Percentiles rank a stretch among this genome's conserved stretches.
Evolutionary conservation across 805 yeast species (phyloP).

Genomic region (Cyberlindnera xylosilytica): DNA sequence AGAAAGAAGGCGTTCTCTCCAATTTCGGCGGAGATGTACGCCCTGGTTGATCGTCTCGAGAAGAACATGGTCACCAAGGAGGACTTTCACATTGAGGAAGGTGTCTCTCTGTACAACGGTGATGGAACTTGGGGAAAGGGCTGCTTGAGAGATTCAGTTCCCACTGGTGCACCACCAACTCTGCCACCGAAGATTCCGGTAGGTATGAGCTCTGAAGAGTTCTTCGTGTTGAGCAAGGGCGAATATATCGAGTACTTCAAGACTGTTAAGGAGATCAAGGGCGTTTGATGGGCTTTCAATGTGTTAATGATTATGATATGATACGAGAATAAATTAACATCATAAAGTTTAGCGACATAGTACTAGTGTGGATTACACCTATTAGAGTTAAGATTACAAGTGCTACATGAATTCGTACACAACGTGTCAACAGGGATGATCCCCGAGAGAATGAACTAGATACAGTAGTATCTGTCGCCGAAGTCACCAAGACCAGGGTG

Average conservation of each 20-base stretch:
- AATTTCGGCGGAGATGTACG: constrained; percentile 20
- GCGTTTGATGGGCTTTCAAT: constrained; percentile 3
- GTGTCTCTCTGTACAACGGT: constrained; percentile 26
- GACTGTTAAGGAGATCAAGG: constrained; percentile 3
- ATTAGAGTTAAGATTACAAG: neutral
- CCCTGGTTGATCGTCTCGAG: constrained; percentile 21
- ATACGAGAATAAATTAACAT: too few relatives aligned
- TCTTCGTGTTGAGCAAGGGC: constrained; percentile 16
- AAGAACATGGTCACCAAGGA: constrained; percentile 13
- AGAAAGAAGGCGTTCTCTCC: constrained; percentile 5
- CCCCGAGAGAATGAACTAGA: too few relatives aligned
- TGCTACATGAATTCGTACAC: too few relatives aligned
- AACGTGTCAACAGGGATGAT: too few relatives aligned
- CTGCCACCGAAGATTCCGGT: constrained; percentile 27
- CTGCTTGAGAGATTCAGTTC: constrained; percentile 18
- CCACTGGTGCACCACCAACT: constrained; percentile 15
- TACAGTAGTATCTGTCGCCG: constrained; percentile 96
- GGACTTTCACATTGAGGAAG: constrained; percentile 23
- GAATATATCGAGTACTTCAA: constrained; percentile 17
- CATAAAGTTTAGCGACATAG: too few relatives aligned
- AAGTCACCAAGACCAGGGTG: constrained; percentile 97
- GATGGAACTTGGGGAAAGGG: constrained; percentile 26
- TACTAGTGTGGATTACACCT: too few relatives aligned
- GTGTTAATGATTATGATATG: too few relatives aligned
- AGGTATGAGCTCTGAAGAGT: constrained; percentile 26